Conservation (phyloP, 1,284 basidiomycete species). For the Cutaneotrichosporon sp. region DNA sequence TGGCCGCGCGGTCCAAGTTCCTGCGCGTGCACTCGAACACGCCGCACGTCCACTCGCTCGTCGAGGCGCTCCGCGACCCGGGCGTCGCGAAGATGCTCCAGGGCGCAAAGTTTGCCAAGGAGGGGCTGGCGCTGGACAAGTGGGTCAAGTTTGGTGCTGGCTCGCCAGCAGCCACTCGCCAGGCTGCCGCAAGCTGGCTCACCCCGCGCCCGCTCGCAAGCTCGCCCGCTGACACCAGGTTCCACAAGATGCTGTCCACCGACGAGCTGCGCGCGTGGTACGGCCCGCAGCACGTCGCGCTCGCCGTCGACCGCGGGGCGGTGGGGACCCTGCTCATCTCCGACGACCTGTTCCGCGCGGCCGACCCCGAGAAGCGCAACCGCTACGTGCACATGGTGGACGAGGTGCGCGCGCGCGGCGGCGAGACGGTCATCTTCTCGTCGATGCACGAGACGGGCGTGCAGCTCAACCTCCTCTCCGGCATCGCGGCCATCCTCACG, state of each 20-base stretch:
- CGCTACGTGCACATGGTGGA: slow-evolving; percentile 89
- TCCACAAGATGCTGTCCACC: slow-evolving; percentile 92
- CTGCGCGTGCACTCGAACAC: slow-evolving; percentile 90
- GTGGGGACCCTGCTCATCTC: slow-evolving; percentile 94
- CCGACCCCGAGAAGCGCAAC: slow-evolving; percentile 72
- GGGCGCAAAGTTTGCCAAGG: slow-evolving; percentile 96
- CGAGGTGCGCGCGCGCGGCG: slow-evolving; percentile 81
- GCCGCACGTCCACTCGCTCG: slow-evolving; percentile 91
- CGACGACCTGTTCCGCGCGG: slow-evolving; percentile 87
- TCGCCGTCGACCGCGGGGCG: slow-evolving; percentile 90
- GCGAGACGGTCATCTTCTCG: slow-evolving; percentile 93
- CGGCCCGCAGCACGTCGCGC: slow-evolving; percentile 87
- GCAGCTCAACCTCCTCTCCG: slow-evolving; percentile 89
- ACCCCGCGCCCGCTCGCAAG: no score
- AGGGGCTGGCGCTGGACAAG: slow-evolving; percentile 89
- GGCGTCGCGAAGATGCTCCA: slow-evolving; percentile 73
- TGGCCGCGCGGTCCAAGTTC: slow-evolving; percentile 77
- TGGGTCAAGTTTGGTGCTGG: no score
- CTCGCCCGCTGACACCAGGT: slow-evolving; percentile 58
- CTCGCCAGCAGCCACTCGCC: no score
- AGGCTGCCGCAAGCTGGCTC: no score
- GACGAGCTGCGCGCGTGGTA: slow-evolving; percentile 99
- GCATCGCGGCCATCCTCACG: slow-evolving; percentile 92
- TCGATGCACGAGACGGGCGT: slow-evolving; percentile 99
- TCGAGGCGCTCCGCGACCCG: slow-evolving; percentile 92